Conservation (phyloP, 176 grass and related monocot genomes). For the Phragmites australis region DNA sequence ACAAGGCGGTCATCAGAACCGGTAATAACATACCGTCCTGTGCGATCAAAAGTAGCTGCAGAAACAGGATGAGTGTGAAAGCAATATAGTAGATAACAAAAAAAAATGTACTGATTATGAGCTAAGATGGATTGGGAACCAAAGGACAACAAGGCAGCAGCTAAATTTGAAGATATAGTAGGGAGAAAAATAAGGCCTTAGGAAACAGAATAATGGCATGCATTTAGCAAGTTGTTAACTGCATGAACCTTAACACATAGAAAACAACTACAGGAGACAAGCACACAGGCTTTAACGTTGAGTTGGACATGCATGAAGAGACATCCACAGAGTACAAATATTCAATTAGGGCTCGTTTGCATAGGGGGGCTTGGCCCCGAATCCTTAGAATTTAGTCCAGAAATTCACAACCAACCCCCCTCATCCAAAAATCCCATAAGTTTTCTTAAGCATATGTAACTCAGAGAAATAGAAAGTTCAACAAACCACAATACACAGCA, state of each 20-base stretch:
- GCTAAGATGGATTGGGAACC: constrained; percentile 15
- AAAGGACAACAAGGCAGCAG: constrained; percentile 22
- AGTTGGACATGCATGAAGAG: neutral
- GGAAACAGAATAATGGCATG: neutral
- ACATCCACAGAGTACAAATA: neutral
- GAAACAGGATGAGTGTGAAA: constrained; percentile 28
- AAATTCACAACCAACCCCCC: neutral
- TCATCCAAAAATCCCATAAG: neutral
- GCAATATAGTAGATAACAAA: constrained; percentile 1
- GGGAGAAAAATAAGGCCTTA: neutral
- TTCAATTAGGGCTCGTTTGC: neutral
- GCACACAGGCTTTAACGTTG: neutral
- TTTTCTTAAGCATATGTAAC: constrained; percentile 21
- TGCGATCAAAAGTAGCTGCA: constrained; percentile 92
- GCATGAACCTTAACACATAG: neutral
- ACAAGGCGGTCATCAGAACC: constrained; percentile 97
- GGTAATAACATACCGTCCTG: constrained; percentile 85
- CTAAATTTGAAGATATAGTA: constrained; percentile 21
- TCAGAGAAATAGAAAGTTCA: constrained; percentile 39
- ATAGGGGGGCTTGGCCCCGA: neutral
- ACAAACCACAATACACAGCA: constrained; percentile 96
- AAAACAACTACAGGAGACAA: constrained; percentile 6
- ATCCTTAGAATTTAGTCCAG: neutral
- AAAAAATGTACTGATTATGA: constrained; percentile 4
- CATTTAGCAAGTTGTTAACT: neutral